phyloP scores from a whole-genome alignment of 192 early-diverging fungal genomes.

The Dimargaris cristalligena region DNA sequence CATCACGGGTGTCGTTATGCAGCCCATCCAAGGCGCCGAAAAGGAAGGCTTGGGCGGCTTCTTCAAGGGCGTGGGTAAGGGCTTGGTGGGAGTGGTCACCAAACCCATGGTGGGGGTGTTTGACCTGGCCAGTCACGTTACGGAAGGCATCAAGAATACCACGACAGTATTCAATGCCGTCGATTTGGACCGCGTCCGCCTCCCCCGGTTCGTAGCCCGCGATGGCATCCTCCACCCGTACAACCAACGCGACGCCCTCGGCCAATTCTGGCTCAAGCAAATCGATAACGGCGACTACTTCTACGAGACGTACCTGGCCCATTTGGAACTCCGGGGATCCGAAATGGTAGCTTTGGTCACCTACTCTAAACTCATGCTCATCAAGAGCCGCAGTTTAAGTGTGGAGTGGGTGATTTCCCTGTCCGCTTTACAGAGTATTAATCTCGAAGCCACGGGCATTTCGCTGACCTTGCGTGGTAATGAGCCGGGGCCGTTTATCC shows the following conservation, averaged over 20 bases:
- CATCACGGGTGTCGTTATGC: conserved; percentile 69
- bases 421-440: conserved; percentile 45
- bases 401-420: conserved; percentile 79
- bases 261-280: conserved; percentile 72
- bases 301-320: conserved; percentile 70
- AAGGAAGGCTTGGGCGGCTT: conserved; percentile 85
- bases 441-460: conserved; percentile 51
- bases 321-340: conserved; percentile 63
- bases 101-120: conserved; percentile 93
- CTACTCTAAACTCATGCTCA: conserved; percentile 54
- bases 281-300: conserved; percentile 61
- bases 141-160: conserved; percentile 85
- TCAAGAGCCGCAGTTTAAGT: conserved; percentile 44
- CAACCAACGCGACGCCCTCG: conserved; percentile 57
- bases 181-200: conserved; percentile 65
- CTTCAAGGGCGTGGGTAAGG: conserved; percentile 88
- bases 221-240: conserved; percentile 72
- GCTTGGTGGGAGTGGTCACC: conserved; percentile 79
- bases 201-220: conserved; percentile 68
- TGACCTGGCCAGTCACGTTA: conserved; percentile 86
- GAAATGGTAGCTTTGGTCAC: conserved; percentile 80
- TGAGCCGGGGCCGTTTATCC: conserved; percentile 47
- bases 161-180: conserved; percentile 74
- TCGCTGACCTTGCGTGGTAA: conserved; percentile 43
- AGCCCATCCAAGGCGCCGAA: conserved; percentile 75